Conservation (phyloP, 2,329 filamentous ascomycete genomes). For the Fusarium solani-melongenae region DNA sequence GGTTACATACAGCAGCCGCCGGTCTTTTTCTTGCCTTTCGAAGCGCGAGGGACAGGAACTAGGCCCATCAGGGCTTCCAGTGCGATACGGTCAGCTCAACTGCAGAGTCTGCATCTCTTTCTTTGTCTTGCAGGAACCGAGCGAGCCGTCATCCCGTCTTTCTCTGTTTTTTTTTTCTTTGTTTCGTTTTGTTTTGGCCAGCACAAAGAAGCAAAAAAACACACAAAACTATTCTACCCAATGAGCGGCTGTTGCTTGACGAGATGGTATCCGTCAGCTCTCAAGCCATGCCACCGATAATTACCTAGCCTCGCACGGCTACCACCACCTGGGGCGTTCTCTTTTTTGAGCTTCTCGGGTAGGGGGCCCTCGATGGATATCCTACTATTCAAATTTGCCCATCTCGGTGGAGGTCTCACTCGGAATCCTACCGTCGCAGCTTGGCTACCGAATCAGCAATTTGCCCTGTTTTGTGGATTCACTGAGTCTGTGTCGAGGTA, state of each 20-base stretch:
- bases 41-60: neutral
- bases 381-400: neutral
- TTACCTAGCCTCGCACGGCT: neutral
- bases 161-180: neutral
- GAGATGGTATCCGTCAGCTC: neutral
- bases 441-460: neutral
- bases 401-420: neutral
- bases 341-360: neutral
- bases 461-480: neutral
- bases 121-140: neutral
- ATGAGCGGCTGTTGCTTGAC: neutral
- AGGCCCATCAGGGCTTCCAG: neutral
- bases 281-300: neutral
- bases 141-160: neutral
- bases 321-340: neutral
- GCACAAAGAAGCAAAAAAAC: neutral
- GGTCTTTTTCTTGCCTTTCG: neutral
- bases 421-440: neutral
- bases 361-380: neutral
- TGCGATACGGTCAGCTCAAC: neutral
- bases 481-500: neutral
- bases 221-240: neutral
- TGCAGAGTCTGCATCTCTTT: neutral
- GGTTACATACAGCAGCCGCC: neutral
- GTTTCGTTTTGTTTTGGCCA: neutral